A percentile compares a stretch with the other conserved stretches of the same genome.
phyloP scores from a whole-genome alignment of 495 filamentous ascomycete species.

The Neurospora sublineolata region DNA sequence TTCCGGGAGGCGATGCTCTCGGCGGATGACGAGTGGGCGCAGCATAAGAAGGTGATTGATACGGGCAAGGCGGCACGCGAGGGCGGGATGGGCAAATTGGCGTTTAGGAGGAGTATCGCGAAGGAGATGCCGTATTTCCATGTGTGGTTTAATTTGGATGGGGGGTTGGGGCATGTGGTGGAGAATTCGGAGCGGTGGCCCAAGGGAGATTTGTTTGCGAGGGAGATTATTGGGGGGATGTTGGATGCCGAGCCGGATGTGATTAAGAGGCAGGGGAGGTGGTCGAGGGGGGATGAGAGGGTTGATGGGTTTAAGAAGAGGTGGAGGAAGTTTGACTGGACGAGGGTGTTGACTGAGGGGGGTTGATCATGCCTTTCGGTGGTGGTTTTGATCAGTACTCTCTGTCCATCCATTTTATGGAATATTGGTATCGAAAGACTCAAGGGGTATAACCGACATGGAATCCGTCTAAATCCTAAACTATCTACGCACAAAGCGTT shows the following conservation, averaged over 20 bases:
- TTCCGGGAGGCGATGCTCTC: conserved; percentile 90
- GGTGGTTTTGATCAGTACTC: neutral
- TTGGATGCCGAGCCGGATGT: conserved; percentile 71
- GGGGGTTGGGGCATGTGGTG: conserved; percentile 84
- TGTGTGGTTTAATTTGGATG: conserved; percentile 88
- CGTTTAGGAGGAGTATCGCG: conserved; percentile 71
- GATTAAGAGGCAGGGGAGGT: conserved; percentile 83
- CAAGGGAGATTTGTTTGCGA: conserved; percentile 81
- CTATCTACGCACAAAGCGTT: neutral
- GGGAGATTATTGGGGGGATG: conserved; percentile 91
- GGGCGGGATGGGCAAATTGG: conserved; percentile 62
- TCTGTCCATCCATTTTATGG: neutral
- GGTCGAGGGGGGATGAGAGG: conserved; percentile 63
- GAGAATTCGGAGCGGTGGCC: conserved; percentile 86
- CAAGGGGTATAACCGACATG: neutral
- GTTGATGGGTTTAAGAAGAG: conserved; percentile 69
- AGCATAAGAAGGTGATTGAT: conserved; percentile 89
- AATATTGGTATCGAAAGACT: neutral
- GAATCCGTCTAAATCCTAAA: neutral
- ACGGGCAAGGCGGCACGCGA: conserved; percentile 57
- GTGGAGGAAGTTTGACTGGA: conserved; percentile 97
- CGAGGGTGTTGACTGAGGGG: conserved; percentile 52
- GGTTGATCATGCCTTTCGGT: neutral
- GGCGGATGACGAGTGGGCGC: conserved; percentile 83
- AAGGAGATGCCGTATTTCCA: conserved; percentile 99